phyloP scores from a whole-genome alignment of 1,284 basidiomycete genomes.

The Tausonia pullulans region DNA sequence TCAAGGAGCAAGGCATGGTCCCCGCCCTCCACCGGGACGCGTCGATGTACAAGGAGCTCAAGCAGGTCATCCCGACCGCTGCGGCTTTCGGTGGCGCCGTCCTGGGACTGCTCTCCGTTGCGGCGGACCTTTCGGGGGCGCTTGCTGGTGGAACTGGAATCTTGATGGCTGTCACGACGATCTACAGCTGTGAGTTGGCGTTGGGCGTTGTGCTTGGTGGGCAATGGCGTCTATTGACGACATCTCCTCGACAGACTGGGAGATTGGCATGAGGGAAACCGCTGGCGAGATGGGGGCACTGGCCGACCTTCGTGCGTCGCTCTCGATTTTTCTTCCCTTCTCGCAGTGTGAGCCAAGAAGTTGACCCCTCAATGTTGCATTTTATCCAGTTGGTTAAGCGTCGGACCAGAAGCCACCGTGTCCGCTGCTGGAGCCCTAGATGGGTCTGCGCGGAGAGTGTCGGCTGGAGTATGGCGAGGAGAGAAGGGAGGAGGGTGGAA shows the following conservation, averaged over 20 bases:
- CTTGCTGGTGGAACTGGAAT: constrained; percentile 96
- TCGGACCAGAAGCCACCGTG: neutral
- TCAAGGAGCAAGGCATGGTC: constrained; percentile 98
- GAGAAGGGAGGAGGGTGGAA: neutral
- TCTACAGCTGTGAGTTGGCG: constrained; percentile 67
- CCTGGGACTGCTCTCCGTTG: constrained; percentile 83
- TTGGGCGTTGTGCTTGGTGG: neutral
- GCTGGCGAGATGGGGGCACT: constrained; percentile 10
- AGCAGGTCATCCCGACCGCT: constrained; percentile 93
- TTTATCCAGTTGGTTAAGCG: neutral
- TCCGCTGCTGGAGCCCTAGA: too few species aligned
- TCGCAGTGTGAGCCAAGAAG: neutral
- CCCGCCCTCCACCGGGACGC: constrained; percentile 96
- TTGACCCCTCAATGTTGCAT: neutral
- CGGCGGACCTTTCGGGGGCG: constrained; percentile 92
- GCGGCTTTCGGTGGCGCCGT: constrained; percentile 95
- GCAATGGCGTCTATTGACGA: neutral
- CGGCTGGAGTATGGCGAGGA: neutral
- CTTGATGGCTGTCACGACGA: constrained; percentile 93
- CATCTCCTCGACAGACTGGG: constrained; percentile 47
- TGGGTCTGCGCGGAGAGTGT: too few species aligned
- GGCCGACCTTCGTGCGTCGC: constrained; percentile 24
- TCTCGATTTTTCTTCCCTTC: neutral
- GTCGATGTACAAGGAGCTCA: constrained; percentile 98
- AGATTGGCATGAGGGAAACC: constrained; percentile 53